These are phyloP conservation scores for Westerdykella ornata DNA, from an alignment of 2,329 filamentous ascomycete species.

Conservation along the genomic window DNA sequence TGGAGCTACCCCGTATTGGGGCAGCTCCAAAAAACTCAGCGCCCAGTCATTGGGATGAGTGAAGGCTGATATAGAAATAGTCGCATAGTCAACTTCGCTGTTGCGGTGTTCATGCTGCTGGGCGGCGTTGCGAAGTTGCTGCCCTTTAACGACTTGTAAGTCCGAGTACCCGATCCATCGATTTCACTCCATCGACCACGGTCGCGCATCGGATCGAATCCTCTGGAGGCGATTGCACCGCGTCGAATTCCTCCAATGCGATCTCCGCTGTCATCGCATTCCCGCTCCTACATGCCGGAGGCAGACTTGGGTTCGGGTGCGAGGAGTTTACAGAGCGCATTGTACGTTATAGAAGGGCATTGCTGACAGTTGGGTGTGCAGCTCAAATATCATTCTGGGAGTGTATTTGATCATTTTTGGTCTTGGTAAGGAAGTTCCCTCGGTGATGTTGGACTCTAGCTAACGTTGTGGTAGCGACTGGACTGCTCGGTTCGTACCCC, in stretches of 20 bases:
- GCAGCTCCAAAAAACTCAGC: background rate
- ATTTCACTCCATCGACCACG: background rate
- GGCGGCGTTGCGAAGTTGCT: conserved; percentile 75
- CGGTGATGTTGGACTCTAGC: background rate
- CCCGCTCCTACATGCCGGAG: background rate
- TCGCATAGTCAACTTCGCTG: conserved; percentile 87
- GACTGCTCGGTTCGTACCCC: conserved; percentile 39
- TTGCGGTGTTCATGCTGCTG: conserved; percentile 79
- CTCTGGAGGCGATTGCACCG: background rate
- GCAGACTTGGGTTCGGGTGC: too few species aligned
- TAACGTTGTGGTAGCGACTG: conserved; percentile 52
- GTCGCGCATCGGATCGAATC: background rate
- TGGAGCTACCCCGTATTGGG: conserved; percentile 2
- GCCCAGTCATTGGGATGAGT: conserved; percentile 6
- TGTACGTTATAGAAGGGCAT: background rate
- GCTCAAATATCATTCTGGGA: conserved; percentile 69
- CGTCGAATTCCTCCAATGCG: background rate
- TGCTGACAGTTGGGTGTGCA: conserved; percentile 33
- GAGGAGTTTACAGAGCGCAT: too few species aligned
- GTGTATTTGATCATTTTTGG: conserved; percentile 89
- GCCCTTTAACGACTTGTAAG: conserved; percentile 37
- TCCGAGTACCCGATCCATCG: conserved; percentile 28
- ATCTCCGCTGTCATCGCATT: background rate
- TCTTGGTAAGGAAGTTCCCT: conserved; percentile 53
- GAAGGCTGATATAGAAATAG: conserved; percentile 45